Base-by-base conservation (phyloP, 2,329 filamentous ascomycete genomes). In the Basipetospora chlamydospora region DNA sequence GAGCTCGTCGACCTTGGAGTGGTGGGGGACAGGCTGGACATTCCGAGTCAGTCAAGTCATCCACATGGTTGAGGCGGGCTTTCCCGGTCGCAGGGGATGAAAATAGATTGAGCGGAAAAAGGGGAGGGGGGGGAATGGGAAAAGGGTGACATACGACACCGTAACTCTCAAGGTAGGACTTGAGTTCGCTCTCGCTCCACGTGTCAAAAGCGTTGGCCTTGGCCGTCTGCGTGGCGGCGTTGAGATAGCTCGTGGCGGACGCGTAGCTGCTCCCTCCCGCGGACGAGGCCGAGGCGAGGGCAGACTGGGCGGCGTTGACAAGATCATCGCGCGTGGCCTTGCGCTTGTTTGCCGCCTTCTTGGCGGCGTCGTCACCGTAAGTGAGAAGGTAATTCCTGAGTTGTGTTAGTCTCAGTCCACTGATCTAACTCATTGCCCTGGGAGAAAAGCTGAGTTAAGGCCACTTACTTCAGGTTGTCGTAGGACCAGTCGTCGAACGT, bases 101-200 rank as follows among this genome's bases (percentile, higher is more conserved):
- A n/a, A n/a, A 17, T 12, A 16, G 28, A 20, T 4, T 18, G 3
- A 12, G 15, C 3, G 12, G 9, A 23, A 15, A 34, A 9, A 26
- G 12, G n/a, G 5, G 17, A 17, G n/a, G 6, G 22, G 21, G 13
- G 7, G 6, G 32, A 15, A 54, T 49, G 30, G 47, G 48, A 26
- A 49, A 49, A 2, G 44, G 22, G 4, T 9, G 26, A 38, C 37
- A 7, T 30, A 39, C 37, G 28, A 88, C 61, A 26, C 83, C 83
- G 44, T 85, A 88, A 42, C 74, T 80, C 51, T 88, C 82, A 6
- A 88, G 70, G 49, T 87, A 88, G 1, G 71, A 61, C 64, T 88
- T 87, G 42, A 90, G 63, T 18, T 88, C 80, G 31, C 68, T 70
- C 47, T 74, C 68, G 39, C 67, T 80, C 82, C 82, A 88, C 1